These are phyloP conservation scores for Dactylellina parvicollis DNA, from an alignment of 2,329 filamentous ascomycete species.

Conservation along the genomic window DNA sequence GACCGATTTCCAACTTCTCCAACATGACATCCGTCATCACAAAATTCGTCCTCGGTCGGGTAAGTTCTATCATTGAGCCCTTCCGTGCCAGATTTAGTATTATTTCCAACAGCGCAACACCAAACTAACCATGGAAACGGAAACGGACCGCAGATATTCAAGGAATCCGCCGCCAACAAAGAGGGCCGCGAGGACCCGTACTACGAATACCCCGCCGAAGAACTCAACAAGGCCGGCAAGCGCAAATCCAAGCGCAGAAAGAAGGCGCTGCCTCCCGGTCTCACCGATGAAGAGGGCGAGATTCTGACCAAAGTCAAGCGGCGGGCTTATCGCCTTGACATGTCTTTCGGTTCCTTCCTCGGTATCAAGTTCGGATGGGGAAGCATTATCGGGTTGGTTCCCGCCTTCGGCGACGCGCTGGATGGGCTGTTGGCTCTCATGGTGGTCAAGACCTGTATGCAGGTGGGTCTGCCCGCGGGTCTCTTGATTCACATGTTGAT, in stretches of 20 bases:
- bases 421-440: constrained; percentile 79
- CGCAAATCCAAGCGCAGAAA: constrained; percentile 80
- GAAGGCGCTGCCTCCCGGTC: constrained; percentile 83
- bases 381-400: constrained; percentile 83
- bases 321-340: constrained; percentile 85
- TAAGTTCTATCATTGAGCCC: constrained; percentile 4
- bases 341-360: constrained; percentile 80
- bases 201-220: constrained; percentile 76
- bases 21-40: constrained; percentile 68
- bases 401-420: constrained; percentile 77
- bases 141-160: constrained; percentile 68
- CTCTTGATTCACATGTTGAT: constrained; percentile 78
- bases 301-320: constrained; percentile 87
- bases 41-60: constrained; percentile 65
- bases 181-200: constrained; percentile 83
- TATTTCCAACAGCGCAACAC: not conserved
- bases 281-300: constrained; percentile 82
- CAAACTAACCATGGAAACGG: no score
- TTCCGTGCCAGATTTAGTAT: not conserved
- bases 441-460: constrained; percentile 77
- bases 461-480: constrained; percentile 75
- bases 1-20: constrained; percentile 23
- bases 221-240: constrained; percentile 61
- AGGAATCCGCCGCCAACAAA: constrained; percentile 69
- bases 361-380: constrained; percentile 90